Conservation (phyloP, 2,329 filamentous ascomycete species). For the Aspergillus glaucus region DNA sequence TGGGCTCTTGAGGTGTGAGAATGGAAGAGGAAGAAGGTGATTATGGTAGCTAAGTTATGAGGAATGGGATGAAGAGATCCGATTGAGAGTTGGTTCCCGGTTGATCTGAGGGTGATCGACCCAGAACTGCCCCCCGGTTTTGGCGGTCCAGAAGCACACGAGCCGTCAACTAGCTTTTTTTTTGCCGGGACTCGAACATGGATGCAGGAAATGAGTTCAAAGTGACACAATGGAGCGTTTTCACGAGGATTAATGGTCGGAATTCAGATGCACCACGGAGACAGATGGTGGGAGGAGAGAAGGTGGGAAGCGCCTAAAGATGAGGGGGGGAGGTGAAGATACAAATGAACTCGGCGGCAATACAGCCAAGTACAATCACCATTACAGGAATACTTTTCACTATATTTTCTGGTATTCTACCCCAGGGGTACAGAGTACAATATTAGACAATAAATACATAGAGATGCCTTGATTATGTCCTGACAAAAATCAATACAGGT, state of each 20-base stretch:
- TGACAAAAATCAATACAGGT: background rate
- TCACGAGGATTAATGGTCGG: background rate
- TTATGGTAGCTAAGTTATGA: background rate
- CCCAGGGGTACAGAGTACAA: background rate
- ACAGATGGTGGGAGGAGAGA: conserved; percentile 11
- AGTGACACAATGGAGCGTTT: background rate
- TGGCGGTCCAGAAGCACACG: background rate
- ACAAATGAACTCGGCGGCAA: background rate
- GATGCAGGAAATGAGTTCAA: background rate
- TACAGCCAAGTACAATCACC: background rate
- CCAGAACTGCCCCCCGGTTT: background rate
- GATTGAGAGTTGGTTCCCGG: background rate
- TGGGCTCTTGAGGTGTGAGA: background rate
- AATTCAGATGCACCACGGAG: background rate
- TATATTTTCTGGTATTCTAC: background rate
- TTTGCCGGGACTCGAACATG: background rate
- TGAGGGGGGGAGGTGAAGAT: background rate
- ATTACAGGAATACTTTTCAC: background rate
- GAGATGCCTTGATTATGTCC: background rate
- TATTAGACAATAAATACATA: background rate
- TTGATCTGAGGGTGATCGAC: conserved; percentile 1
- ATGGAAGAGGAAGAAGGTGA: background rate
- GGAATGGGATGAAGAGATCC: background rate
- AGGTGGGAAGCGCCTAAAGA: background rate
- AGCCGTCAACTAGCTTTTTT: background rate